phyloP scores from a whole-genome alignment of 805 yeast species.

The Yarrowia sp. region DNA sequence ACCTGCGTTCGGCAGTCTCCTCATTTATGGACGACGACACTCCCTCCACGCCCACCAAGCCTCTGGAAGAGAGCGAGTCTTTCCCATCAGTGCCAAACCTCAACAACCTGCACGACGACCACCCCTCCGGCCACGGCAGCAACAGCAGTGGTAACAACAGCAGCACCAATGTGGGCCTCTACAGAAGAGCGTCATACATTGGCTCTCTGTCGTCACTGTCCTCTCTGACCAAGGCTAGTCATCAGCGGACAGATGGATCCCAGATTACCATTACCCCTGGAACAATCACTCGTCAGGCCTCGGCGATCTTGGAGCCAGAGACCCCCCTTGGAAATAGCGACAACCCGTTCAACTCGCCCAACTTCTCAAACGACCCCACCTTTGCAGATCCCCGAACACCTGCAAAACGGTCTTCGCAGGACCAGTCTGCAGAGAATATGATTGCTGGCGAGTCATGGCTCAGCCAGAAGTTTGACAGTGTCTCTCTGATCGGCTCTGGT shows the following conservation, averaged over 20 bases:
- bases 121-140: neutral
- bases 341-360: constrained; percentile 18
- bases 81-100: neutral
- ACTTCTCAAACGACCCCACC: neutral
- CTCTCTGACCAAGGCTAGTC: neutral
- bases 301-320: constrained; percentile 4
- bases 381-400: constrained; percentile 25
- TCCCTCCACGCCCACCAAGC: constrained; percentile 14
- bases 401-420: neutral
- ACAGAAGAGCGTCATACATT: neutral
- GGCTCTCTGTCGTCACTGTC: constrained; percentile 14
- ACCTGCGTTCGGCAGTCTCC: constrained; percentile 9
- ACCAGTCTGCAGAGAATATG: constrained; percentile 25
- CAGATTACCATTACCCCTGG: constrained; percentile 21
- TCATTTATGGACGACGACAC: constrained; percentile 23
- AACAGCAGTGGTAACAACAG: neutral
- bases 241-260: constrained; percentile 20
- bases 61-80: neutral
- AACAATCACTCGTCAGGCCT: neutral
- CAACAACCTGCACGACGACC: neutral
- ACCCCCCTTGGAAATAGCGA: neutral
- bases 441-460: constrained; percentile 36
- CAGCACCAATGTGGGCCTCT: neutral
- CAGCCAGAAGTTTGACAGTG: constrained; percentile 56
- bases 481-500: constrained; percentile 72